Conservation (phyloP, 345 rosid species). For the Angophora floribunda region DNA sequence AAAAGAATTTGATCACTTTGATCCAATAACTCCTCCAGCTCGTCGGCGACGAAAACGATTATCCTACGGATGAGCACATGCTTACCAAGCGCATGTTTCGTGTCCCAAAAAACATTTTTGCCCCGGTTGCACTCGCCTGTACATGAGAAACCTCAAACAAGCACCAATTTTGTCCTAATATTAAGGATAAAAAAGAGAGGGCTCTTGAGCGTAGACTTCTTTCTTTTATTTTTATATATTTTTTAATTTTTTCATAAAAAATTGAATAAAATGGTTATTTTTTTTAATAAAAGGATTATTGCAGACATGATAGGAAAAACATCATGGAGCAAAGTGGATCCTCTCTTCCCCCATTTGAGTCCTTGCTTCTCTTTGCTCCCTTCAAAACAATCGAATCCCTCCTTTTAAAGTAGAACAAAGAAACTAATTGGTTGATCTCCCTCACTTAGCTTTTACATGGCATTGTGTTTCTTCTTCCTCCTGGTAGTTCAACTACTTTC, state of each 20-base stretch:
- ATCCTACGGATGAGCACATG: background rate
- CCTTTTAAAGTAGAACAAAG: too few species aligned
- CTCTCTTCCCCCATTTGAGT: too few species aligned
- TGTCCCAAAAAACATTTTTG: background rate
- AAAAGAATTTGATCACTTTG: background rate
- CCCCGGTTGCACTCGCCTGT: background rate
- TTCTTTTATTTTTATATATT: too few species aligned
- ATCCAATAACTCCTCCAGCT: background rate
- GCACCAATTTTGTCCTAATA: background rate
- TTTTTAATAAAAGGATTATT: too few species aligned
- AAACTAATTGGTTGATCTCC: too few species aligned
- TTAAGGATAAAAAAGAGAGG: background rate
- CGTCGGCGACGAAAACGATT: fast-evolving
- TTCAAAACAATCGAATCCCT: too few species aligned
- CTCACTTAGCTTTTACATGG: too few species aligned
- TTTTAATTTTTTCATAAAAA: too few species aligned
- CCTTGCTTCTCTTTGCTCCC: too few species aligned
- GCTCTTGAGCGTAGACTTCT: background rate
- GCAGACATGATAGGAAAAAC: background rate
- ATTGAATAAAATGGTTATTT: background rate
- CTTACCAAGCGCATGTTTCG: background rate
- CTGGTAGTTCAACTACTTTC: too few species aligned
- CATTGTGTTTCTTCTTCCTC: too few species aligned
- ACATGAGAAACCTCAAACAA: background rate
- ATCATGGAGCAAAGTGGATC: fast-evolving